Evolutionary conservation across 495 filamentous ascomycete species (phyloP), one percentile per base, ranked within the genome.

Genomic region (Thermothielavioides terrestris): DNA sequence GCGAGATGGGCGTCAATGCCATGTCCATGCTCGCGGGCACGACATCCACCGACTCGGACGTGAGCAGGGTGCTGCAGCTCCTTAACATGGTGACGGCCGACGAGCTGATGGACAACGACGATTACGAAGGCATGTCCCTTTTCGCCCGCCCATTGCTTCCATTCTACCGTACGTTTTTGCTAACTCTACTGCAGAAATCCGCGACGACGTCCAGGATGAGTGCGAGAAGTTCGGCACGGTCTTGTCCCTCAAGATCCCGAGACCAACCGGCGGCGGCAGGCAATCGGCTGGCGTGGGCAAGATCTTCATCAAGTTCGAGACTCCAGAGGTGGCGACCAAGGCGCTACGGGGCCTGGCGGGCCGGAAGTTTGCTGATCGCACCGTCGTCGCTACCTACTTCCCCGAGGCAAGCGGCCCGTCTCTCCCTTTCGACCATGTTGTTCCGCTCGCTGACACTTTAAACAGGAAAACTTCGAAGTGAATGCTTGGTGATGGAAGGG

Each of bases 11-110:
- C 22, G 90, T 97, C 52, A 95, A 94, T 54, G 94, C 91, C 53
- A 97, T 99, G 88, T 92, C 89, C 25, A 90, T 97, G 87, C 89
- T 99, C 61, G 92, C 92, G 27, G 89, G 90, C 37, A 95, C 91
- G 30, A 91, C 86, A 7, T 86, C 85, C 27, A 75, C 76, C 36
- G 84, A 89, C 51, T 63, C 85, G 31, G 86, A 90, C 50, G 79
- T 79, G 37, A 80, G 83, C 48, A 79, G 89, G 37, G 90, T 99
- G 12, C 60, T 99, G 51, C 88, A 94, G 68, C 70, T 99, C 37
- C 72, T 97, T 57, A 99, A 99, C 69, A 97, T 97, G 92, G 90
- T 97, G 21, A 99, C 92, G 0, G 75, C 88, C 0, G 94, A 97
- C 49, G 92, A 99, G 68, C 75, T 99, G 15, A 84, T 96, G 70